These are phyloP conservation scores for Cutaneotrichosporon sp. DNA, from an alignment of 1,284 basidiomycete species.

Conservation along the genomic window DNA sequence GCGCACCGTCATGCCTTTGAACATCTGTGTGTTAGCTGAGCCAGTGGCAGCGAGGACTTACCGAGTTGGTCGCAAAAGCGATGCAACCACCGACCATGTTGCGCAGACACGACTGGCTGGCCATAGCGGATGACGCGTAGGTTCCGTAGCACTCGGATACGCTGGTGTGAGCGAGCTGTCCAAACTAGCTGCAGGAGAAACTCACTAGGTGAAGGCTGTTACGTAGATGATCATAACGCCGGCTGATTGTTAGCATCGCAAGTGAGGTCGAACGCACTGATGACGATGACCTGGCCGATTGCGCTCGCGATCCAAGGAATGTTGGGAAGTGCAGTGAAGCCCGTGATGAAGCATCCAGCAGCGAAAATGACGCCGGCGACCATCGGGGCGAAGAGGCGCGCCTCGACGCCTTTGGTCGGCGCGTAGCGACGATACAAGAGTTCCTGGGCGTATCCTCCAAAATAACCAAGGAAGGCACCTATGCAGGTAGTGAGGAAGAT, in stretches of 20 bases:
- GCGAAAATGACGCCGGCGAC: constrained; percentile 61
- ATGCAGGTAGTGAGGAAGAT: constrained; percentile 58
- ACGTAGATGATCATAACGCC: constrained; percentile 19
- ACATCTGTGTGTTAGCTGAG: constrained; percentile 10
- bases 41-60: constrained; percentile 3
- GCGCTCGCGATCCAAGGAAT: constrained; percentile 38
- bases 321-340: constrained; percentile 35
- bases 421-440: constrained; percentile 52
- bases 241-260: not conserved
- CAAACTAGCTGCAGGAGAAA: not conserved
- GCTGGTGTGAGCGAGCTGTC: not conserved
- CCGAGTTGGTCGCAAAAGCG: constrained; percentile 21
- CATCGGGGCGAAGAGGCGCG: constrained; percentile 64
- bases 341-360: constrained; percentile 56
- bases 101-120: constrained; percentile 12
- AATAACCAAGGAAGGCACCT: constrained; percentile 59
- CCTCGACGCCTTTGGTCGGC: constrained; percentile 62
- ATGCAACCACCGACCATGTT: constrained; percentile 16
- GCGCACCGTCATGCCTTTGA: constrained; percentile 14
- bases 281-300: constrained; percentile 58
- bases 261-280: constrained; percentile 13
- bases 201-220: constrained; percentile 10
- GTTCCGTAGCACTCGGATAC: constrained; percentile 19
- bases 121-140: constrained; percentile 17
- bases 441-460: constrained; percentile 63